These are phyloP conservation scores for Phytopythium sindhum DNA, from an alignment of 352 stramenopile genomes.

Conservation along the genomic window DNA sequence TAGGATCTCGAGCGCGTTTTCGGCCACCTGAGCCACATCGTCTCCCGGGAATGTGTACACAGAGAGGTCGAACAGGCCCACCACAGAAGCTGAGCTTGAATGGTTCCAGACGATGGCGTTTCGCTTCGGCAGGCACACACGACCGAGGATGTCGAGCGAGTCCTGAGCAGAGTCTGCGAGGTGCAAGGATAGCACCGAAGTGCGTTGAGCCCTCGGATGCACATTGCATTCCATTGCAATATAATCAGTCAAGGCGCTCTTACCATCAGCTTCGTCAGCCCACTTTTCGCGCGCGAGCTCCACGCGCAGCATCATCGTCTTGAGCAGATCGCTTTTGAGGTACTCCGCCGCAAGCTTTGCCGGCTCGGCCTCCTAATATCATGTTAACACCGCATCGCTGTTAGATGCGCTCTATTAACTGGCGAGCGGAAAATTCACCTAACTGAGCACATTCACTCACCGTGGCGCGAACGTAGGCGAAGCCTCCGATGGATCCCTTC, in stretches of 20 bases:
- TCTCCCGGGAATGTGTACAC: slow-evolving; percentile 52
- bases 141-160: slow-evolving; percentile 30
- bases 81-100: slow-evolving; percentile 3
- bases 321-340: slow-evolving; percentile 69
- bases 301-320: slow-evolving; percentile 53
- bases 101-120: slow-evolving; percentile 38
- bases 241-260: neutral
- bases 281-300: slow-evolving; percentile 50
- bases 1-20: slow-evolving; percentile 63
- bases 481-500: slow-evolving; percentile 42
- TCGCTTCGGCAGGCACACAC: slow-evolving; percentile 42
- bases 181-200: neutral
- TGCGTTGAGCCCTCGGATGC: neutral
- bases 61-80: slow-evolving; percentile 23
- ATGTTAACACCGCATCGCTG: slow-evolving; percentile 4
- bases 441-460: slow-evolving; percentile 10
- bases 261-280: slow-evolving; percentile 31
- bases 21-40: slow-evolving; percentile 29
- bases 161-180: neutral
- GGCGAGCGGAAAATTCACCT: neutral
- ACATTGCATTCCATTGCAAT: neutral
- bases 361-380: slow-evolving; percentile 22
- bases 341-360: slow-evolving; percentile 35
- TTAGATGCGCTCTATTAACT: neutral
- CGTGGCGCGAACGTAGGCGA: slow-evolving; percentile 42